Base-by-base conservation (phyloP, 2,329 filamentous ascomycete genomes). In the Ophiostoma sp. region DNA sequence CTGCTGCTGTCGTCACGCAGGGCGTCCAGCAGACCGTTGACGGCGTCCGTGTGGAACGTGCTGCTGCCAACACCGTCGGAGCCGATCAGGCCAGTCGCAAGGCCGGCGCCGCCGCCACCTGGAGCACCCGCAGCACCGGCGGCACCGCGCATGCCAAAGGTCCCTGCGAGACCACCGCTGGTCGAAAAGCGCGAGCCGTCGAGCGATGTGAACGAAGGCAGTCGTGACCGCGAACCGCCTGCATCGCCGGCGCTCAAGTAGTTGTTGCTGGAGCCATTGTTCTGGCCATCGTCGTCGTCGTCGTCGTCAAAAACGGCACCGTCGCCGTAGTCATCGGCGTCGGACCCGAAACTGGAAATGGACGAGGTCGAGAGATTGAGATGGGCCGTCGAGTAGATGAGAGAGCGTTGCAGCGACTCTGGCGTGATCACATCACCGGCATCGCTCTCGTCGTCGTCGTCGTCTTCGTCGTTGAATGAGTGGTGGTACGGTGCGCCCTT, bases 11-110 rank as follows among this genome's bases (percentile, higher is more conserved):
- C 89, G 70, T 87, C 85, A 66, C 90, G 89, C 58, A 98, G 83
- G 38, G 92, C 91, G 74, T 97, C 93, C 71, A 93, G 84, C n/a
- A 98, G 85, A 70, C 92, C 94, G 72, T 88, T 84, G 3, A 94
- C 91, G 40, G 94, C 94, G 75, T 97, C 94, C 70, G 89, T 84
- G 76, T 97, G 91, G 83, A 98, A 98, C 69, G 87, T 76, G 36
- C 81, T 44, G 78, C 73, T 71, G 76, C 49, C 44, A 12, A 36
- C 44, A 18, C 44, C 42, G 44, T 47, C 42, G 42, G 40, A 18
- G 12, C 60, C 40, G 40, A 41, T 64, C 11, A 60, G 60, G 16
- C 60, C 40, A 3, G 49, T 55, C 5, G 60, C 60, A 0, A n/a
- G 14, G 5, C 55, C 63, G 14, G 79, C 69, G 78, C 79, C 69